Percentiles rank a stretch among this genome's conserved stretches.
phyloP scores from a whole-genome alignment of 2,329 filamentous ascomycete species.

The Gremmenia infestans region DNA sequence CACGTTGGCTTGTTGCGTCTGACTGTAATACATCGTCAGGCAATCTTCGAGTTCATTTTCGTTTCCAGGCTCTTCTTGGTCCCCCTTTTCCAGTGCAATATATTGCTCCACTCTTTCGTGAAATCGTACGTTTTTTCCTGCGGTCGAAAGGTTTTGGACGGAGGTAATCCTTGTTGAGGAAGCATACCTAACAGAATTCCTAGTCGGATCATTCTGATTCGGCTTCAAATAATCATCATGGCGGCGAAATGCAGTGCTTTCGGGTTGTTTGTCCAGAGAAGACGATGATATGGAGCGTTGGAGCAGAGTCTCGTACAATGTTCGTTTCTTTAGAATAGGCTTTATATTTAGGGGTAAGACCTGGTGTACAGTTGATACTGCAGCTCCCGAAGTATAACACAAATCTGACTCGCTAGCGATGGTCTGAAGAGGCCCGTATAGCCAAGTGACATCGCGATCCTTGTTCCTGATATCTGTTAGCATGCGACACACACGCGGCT shows the following conservation, averaged over 20 bases:
- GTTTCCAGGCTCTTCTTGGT: not conserved
- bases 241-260: not conserved
- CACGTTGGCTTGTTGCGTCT: not conserved
- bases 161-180: constrained; percentile 31
- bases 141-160: not conserved
- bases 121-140: constrained; percentile 77
- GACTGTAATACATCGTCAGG: not conserved
- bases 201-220: not conserved
- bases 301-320: not conserved
- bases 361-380: not conserved
- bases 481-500: not conserved
- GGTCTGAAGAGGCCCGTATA: constrained; percentile 65
- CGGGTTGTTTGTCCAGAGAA: not conserved
- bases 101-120: constrained; percentile 91
- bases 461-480: constrained; percentile 31
- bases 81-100: constrained; percentile 70
- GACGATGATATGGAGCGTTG: not conserved
- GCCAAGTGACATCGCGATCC: constrained; percentile 35
- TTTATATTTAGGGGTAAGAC: not conserved
- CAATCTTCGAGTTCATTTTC: not conserved
- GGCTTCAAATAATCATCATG: not conserved
- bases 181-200: not conserved
- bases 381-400: not conserved
- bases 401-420: not conserved
- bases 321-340: not conserved